phyloP scores from a whole-genome alignment of 768 basidiomycete genomes.

The Boletellus sp. region DNA sequence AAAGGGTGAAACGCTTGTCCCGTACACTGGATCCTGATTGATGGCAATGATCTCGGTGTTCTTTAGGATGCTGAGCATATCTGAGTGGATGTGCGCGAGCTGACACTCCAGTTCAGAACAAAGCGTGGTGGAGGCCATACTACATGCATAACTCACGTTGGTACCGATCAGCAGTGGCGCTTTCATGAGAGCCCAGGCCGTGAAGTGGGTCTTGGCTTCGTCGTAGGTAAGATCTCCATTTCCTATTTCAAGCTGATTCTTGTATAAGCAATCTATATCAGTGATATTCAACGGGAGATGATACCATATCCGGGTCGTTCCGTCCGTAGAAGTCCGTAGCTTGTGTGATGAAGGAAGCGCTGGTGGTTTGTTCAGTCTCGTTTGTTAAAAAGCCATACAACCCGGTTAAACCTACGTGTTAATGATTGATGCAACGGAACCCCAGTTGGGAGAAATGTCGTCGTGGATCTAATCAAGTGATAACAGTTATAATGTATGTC shows the following conservation, averaged over 20 bases:
- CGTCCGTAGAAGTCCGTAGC: conserved; percentile 61
- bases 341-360: conserved; percentile 61
- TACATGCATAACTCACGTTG: conserved; percentile 35
- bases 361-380: conserved; percentile 19
- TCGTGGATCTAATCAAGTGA: conserved; percentile 10
- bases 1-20: conserved; percentile 64
- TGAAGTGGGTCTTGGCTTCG: conserved; percentile 66
- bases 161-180: conserved; percentile 64
- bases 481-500: not conserved
- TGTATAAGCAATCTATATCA: conserved; percentile 3
- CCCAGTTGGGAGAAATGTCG: conserved; percentile 42
- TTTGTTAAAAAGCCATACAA: not conserved
- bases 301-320: conserved; percentile 65
- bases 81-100: conserved; percentile 49
- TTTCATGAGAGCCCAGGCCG: conserved; percentile 68
- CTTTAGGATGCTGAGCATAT: conserved; percentile 51
- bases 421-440: conserved; percentile 49
- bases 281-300: not conserved
- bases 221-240: conserved; percentile 60
- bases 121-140: not conserved
- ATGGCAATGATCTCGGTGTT: conserved; percentile 65
- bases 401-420: conserved; percentile 39
- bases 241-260: conserved; percentile 52
- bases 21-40: conserved; percentile 61
- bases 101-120: conserved; percentile 15